phyloP scores from a whole-genome alignment of 495 filamentous ascomycete species.

The Talaromyces ruber region DNA sequence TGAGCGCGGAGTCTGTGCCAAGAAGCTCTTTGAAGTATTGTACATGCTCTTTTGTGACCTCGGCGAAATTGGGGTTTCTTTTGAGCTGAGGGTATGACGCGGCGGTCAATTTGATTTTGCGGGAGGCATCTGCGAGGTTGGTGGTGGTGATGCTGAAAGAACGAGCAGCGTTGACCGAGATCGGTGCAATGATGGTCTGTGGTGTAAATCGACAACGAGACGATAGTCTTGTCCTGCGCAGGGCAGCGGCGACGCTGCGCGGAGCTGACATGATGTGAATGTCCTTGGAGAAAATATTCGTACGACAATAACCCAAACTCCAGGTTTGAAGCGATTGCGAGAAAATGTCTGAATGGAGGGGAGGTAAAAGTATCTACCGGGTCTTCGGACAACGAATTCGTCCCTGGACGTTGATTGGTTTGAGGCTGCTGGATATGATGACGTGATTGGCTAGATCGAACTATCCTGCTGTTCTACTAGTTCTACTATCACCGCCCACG shows the following conservation, averaged over 20 bases:
- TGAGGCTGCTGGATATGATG: no score
- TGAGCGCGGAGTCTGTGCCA: constrained; percentile 66
- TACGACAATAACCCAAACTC: not conserved
- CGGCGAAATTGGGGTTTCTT: constrained; percentile 61
- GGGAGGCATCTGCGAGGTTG: constrained; percentile 23
- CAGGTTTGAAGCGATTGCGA: not conserved
- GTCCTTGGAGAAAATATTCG: not conserved
- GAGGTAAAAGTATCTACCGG: not conserved
- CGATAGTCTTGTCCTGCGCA: constrained; percentile 32
- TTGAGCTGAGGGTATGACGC: constrained; percentile 78
- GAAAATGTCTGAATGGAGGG: not conserved
- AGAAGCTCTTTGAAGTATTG: constrained; percentile 68
- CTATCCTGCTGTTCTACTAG: no score
- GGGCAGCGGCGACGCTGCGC: constrained; percentile 26
- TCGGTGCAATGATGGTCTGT: not conserved
- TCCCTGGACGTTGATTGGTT: no score
- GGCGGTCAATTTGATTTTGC: constrained; percentile 64
- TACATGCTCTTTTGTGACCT: constrained; percentile 69
- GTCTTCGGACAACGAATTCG: no score
- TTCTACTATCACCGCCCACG: no score
- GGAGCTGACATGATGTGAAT: constrained; percentile 26
- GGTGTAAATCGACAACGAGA: constrained; percentile 17
- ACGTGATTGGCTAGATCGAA: no score
- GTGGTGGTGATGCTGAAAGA: constrained; percentile 26
- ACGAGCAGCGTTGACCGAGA: not conserved